These are phyloP conservation scores for Malassezia cuniculi DNA, from an alignment of 1,284 basidiomycete genomes.

Conservation along the genomic window DNA sequence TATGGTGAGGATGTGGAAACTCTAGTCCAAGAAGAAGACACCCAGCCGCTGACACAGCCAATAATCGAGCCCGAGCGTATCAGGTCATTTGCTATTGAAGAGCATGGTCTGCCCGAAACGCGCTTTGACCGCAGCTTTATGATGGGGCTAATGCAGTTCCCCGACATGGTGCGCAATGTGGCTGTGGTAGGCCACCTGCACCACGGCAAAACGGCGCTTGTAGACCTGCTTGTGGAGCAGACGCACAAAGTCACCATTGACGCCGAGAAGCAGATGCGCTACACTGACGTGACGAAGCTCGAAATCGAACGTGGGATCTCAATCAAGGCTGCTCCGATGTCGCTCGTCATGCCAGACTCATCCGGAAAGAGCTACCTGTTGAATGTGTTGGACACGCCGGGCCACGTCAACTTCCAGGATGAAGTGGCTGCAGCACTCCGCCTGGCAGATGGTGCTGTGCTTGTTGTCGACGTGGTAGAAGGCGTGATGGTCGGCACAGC, in stretches of 20 bases:
- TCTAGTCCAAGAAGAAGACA: constrained; percentile 94
- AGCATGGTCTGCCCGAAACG: constrained; percentile 30
- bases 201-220: constrained; percentile 88
- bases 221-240: constrained; percentile 95
- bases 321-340: constrained; percentile 93
- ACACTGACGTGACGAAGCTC: constrained; percentile 86
- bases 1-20: constrained; percentile 92
- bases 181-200: constrained; percentile 65
- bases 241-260: constrained; percentile 69
- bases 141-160: constrained; percentile 77
- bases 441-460: constrained; percentile 77
- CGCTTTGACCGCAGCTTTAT: constrained; percentile 58
- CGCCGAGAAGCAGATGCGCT: constrained; percentile 52
- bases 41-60: constrained; percentile 84
- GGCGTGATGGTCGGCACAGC: constrained; percentile 39
- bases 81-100: constrained; percentile 64
- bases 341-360: constrained; percentile 73
- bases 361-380: constrained; percentile 81
- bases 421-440: constrained; percentile 81
- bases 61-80: constrained; percentile 93
- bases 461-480: constrained; percentile 53
- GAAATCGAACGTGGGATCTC: constrained; percentile 81
- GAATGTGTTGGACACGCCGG: constrained; percentile 92
- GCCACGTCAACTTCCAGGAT: constrained; percentile 88
- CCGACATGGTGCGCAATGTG: constrained; percentile 68